Percentiles rank a stretch among this genome's conserved stretches.
phyloP scores from a whole-genome alignment of 192 early-diverging fungal genomes.

The Mortierella alpina region DNA sequence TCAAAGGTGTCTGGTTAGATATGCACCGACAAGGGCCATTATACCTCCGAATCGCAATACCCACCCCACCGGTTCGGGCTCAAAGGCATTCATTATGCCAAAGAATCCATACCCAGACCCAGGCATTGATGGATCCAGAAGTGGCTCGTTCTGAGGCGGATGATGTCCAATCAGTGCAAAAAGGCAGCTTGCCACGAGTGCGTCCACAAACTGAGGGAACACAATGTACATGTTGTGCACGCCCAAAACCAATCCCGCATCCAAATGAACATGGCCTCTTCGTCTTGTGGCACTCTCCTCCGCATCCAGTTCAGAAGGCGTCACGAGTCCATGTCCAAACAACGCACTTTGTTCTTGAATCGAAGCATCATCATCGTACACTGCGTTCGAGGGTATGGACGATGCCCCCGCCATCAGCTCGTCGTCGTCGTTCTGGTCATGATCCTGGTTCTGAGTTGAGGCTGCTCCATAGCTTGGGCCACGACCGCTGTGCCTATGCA shows the following conservation, averaged over 20 bases:
- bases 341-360: background rate
- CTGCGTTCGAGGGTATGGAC: background rate
- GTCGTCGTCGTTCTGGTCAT: background rate
- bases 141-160: slow-evolving; percentile 44
- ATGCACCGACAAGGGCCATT: slow-evolving; percentile 75
- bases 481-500: too few species aligned
- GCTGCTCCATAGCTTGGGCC: too few species aligned
- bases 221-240: slow-evolving; percentile 97
- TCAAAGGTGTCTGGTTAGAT: slow-evolving; percentile 27
- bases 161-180: slow-evolving; percentile 70
- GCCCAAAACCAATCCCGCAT: slow-evolving; percentile 84
- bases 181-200: slow-evolving; percentile 69
- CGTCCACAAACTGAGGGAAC: slow-evolving; percentile 91
- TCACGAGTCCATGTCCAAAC: background rate
- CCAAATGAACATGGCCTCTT: slow-evolving; percentile 5
- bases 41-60: slow-evolving; percentile 78
- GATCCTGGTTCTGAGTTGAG: too few species aligned
- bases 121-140: slow-evolving; percentile 12
- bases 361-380: slow-evolving; percentile 7
- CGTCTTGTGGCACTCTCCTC: slow-evolving; percentile 3
- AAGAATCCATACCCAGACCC: background rate
- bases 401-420: background rate
- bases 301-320: slow-evolving; percentile 5
- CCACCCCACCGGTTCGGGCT: slow-evolving; percentile 67
- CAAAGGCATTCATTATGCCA: background rate